Base-by-base conservation (phyloP, 805 yeast genomes). In the Isabelozyma gotoi region DNA sequence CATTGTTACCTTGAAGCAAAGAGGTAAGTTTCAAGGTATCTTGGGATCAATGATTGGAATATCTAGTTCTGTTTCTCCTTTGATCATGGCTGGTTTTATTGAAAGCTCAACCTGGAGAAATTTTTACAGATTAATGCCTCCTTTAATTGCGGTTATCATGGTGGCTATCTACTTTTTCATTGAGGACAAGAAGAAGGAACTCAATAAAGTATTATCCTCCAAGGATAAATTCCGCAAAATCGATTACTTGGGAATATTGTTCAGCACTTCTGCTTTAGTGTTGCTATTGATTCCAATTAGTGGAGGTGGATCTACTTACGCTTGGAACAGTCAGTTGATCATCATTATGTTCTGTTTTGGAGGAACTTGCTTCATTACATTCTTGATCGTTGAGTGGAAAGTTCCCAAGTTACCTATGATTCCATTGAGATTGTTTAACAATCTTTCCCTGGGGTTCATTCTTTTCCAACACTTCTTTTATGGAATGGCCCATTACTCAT, bases 21-120 rank as follows among this genome's bases (percentile, higher is more conserved):
- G 85, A 46, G 81, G 81, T 3, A 60, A 78, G 38, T 80, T 65
- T 48, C 78, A 78, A 55, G 84, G 84, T 1, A 73, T 76, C n/a
- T 55, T 78, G 29, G 81, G 82, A 5, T 53, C 73, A 1, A 61
- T 65, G 39, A 71, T 76, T 27, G 82, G 80, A 0, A 33, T 74
- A 5, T 82, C 81, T 5, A 73, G 73, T 46, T 75, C 75, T 1
- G 52, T 73, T 8, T 85, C 84, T 1, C 85, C 85, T 0, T 68
- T 81, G 36, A 47, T 78, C 4, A 77, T 81, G 56, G 75, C 80
- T 33, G 77, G 72, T 0, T 71, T 78, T 48, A 69, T 78, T 5
- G 57, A 65, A 40, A 61, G 60, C 39, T 56, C 58, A 11, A 60
- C 70, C 7, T 81, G 85, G 85, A 65, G 80, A 46, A 72, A 76